phyloP scores from a whole-genome alignment of 1,284 basidiomycete species.

The Ganoderma lingzhi region DNA sequence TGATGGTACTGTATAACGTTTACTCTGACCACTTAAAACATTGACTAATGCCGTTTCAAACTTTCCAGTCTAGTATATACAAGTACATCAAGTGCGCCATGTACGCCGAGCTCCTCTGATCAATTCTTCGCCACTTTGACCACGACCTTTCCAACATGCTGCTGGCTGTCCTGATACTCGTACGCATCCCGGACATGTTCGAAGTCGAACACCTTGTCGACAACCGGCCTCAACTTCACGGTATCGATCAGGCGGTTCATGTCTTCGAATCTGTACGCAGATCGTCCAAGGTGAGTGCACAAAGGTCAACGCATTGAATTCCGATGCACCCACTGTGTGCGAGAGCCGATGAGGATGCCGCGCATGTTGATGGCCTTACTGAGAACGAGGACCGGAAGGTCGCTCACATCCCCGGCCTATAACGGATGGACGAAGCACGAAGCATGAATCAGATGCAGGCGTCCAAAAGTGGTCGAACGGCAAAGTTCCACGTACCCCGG shows the following conservation, averaged over 20 bases:
- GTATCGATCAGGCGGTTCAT: slow-evolving; percentile 47
- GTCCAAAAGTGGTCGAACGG: not conserved
- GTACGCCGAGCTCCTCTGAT: not conserved
- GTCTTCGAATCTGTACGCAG: slow-evolving; percentile 41
- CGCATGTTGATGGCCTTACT: slow-evolving; percentile 28
- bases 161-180: slow-evolving; percentile 45
- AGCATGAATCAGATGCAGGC: not conserved
- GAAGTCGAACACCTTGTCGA: slow-evolving; percentile 52
- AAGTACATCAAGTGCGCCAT: not conserved
- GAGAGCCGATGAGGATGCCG: slow-evolving; percentile 36
- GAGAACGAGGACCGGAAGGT: slow-evolving; percentile 12
- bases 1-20: too few species aligned
- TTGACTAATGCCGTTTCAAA: not conserved
- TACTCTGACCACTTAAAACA: not conserved
- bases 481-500: slow-evolving; percentile 30
- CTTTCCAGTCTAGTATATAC: not conserved
- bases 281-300: not conserved
- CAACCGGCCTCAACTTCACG: slow-evolving; percentile 43
- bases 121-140: slow-evolving; percentile 26
- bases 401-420: slow-evolving; percentile 14
- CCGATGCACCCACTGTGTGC: slow-evolving; percentile 34
- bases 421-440: not conserved
- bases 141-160: slow-evolving; percentile 41
- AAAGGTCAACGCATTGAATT: not conserved
- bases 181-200: slow-evolving; percentile 48